Conservation (phyloP, 495 filamentous ascomycete species). For the Ramalina intermedia region DNA sequence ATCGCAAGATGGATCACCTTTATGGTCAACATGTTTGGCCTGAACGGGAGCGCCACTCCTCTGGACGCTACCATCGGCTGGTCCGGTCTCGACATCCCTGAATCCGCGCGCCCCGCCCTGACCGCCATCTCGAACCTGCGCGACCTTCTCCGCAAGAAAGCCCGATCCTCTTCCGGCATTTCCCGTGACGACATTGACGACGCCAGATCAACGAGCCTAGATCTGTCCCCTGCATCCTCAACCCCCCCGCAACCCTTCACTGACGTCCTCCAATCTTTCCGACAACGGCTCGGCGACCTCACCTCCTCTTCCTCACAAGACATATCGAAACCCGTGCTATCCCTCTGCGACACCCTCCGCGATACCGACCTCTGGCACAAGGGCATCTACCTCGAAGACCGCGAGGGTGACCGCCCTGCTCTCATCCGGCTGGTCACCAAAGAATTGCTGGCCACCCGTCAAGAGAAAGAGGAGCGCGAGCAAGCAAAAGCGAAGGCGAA, state of each 20-base stretch:
- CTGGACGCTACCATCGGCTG: conserved; percentile 59
- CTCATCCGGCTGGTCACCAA: conserved; percentile 70
- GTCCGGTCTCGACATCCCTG: conserved; percentile 55
- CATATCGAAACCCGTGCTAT: conserved; percentile 44
- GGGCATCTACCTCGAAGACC: conserved; percentile 80
- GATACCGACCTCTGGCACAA: conserved; percentile 65
- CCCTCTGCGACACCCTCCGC: conserved; percentile 65
- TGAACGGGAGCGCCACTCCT: conserved; percentile 49
- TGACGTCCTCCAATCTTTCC: conserved; percentile 12
- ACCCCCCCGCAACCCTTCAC: conserved; percentile 8
- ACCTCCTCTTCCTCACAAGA: not conserved
- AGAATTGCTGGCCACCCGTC: conserved; percentile 55
- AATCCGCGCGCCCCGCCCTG: conserved; percentile 47
- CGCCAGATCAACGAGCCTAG: conserved; percentile 23
- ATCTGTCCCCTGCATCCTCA: conserved; percentile 2
- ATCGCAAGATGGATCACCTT: conserved; percentile 70
- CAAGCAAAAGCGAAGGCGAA: conserved; percentile 46
- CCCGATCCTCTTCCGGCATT: conserved; percentile 27
- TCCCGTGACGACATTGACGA: conserved; percentile 9
- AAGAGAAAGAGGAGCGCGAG: conserved; percentile 47
- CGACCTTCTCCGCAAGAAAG: conserved; percentile 49
- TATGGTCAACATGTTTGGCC: conserved; percentile 72
- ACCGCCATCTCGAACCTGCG: conserved; percentile 50
- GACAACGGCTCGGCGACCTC: conserved; percentile 13
- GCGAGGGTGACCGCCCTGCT: conserved; percentile 51